Evolutionary conservation across 371 early-diverging fungal genomes (phyloP).

Genomic region (Zychaea mexicana): DNA sequence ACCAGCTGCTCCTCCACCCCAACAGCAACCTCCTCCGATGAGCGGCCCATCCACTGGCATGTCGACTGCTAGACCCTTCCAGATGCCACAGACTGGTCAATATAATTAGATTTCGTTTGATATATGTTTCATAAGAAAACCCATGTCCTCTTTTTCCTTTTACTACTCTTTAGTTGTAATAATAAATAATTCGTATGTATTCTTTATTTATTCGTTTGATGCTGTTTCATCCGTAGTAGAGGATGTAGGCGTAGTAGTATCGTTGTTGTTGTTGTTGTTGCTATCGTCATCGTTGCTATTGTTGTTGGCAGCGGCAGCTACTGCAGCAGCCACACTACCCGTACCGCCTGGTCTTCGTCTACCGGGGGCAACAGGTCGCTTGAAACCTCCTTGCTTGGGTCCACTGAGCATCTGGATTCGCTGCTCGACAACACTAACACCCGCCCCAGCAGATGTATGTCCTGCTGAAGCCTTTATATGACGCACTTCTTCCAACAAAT

Average conservation of each 20-base stretch:
- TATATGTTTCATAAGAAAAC: background rate
- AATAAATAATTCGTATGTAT: slow-evolving; percentile 3
- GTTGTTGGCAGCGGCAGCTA: background rate
- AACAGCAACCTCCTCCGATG: background rate
- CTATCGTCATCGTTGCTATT: background rate
- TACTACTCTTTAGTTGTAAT: background rate
- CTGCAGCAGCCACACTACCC: background rate
- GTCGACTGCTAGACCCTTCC: background rate
- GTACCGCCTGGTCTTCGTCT: slow-evolving; percentile 41
- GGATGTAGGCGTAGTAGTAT: background rate
- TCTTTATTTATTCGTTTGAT: background rate
- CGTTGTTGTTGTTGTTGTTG: background rate
- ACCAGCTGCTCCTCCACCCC: background rate
- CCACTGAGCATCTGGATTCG: slow-evolving; percentile 50
- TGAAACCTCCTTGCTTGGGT: slow-evolving; percentile 40
- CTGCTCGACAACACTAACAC: slow-evolving; percentile 29
- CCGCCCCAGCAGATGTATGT: background rate
- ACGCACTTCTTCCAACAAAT: slow-evolving; percentile 59
- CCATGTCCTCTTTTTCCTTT: background rate
- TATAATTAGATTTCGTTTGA: background rate
- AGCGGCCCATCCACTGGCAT: background rate
- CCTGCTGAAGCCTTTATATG: background rate
- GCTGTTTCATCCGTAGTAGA: background rate
- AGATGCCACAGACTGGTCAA: background rate
- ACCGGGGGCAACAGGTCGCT: slow-evolving; percentile 51